Evolutionary conservation across 306 rosid genomes (phyloP), one percentile per base, ranked within the genome.

Genomic region (Hippophae tibetana): DNA sequence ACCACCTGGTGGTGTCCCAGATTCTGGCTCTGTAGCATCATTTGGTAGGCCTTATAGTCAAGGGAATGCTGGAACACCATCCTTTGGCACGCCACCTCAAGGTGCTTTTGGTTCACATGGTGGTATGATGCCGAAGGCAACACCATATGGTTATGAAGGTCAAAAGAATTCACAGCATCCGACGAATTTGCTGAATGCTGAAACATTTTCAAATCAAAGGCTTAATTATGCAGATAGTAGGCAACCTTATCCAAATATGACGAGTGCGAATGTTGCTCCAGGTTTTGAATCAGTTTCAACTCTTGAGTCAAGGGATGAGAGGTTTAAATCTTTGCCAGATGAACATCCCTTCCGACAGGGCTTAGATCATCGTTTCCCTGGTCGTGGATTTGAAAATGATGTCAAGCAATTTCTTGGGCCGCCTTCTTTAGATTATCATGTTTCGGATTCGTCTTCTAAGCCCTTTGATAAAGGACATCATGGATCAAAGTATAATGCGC

Each of bases 381-480:
- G 68, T 47, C 78, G 71, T 61, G 72, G 78, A 52, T 82, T 79
- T 81, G 89, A 76, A 73, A 80, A 81, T 51, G 87, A 78, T 74
- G 79, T 81, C 51, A 83, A 69, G 75, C 79, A 74, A 66, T 82
- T 92, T 64, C 86, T 86, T 13, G 81, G 83, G 65, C 74, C 68
- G 54, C 76, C 81, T 43, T 71, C 41, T 75, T 66, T 82, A 43
- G 84, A 86, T 71, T 90, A 79, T n/a, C 82, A 76, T 41, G 55
- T 69, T 71, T 74, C 82, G 57, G 73, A 54, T 67, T 62, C 71
- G 42, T 27, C 86, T 7, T 65, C 77, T 52, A 80, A 86, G 67
- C 74, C 85, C 10, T 84, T 68, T 70, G 78, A 75, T 66, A 72
- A 72, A 74, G 79, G 70, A 68, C 47, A 56, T 42, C 74, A 53